These are phyloP conservation scores for Plantago ovata DNA, from an alignment of 257 asterid genomes.

Conservation along the genomic window DNA sequence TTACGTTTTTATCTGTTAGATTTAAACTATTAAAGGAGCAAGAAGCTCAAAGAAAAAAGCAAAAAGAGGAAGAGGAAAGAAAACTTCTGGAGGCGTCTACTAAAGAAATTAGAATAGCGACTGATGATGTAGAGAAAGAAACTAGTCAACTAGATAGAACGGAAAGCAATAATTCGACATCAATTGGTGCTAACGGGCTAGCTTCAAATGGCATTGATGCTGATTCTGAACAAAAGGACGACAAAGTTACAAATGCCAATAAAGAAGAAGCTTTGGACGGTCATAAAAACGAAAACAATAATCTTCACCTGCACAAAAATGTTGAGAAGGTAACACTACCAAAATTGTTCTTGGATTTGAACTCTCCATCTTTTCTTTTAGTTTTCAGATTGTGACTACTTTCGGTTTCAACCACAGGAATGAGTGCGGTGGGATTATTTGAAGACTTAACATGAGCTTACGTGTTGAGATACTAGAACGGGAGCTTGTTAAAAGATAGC, in stretches of 20 bases:
- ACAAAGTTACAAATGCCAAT: conserved; percentile 19
- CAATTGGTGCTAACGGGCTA: conserved; percentile 17
- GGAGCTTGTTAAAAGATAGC: conserved; percentile 11
- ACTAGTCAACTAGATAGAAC: conserved; percentile 25
- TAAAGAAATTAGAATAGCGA: conserved; percentile 27
- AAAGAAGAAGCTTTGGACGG: conserved; percentile 31
- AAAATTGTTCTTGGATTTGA: conserved; percentile 16
- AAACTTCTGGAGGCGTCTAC: conserved; percentile 44
- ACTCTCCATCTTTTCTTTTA: conserved; percentile 10
- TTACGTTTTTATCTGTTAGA: conserved; percentile 39
- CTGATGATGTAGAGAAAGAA: conserved; percentile 28
- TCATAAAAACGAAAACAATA: conserved; percentile 24
- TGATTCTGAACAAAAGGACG: conserved; percentile 32
- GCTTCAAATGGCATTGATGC: conserved; percentile 43
- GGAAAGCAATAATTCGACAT: conserved; percentile 19
- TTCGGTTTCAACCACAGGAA: conserved; percentile 28
- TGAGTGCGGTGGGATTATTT: conserved; percentile 19
- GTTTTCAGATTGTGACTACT: conserved; percentile 10
- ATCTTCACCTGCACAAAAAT: conserved; percentile 33
- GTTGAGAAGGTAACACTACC: conserved; percentile 44
- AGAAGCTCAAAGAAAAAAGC: conserved; percentile 59
- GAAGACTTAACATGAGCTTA: conserved; percentile 7
- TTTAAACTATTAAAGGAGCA: conserved; percentile 89
- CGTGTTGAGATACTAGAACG: conserved; percentile 3
- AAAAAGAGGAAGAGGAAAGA: conserved; percentile 67